A percentile compares a stretch with the other conserved stretches of the same genome.
Evolutionary conservation across 2,329 filamentous ascomycete genomes (phyloP).

Genomic region (Daldinia eschscholtzii): DNA sequence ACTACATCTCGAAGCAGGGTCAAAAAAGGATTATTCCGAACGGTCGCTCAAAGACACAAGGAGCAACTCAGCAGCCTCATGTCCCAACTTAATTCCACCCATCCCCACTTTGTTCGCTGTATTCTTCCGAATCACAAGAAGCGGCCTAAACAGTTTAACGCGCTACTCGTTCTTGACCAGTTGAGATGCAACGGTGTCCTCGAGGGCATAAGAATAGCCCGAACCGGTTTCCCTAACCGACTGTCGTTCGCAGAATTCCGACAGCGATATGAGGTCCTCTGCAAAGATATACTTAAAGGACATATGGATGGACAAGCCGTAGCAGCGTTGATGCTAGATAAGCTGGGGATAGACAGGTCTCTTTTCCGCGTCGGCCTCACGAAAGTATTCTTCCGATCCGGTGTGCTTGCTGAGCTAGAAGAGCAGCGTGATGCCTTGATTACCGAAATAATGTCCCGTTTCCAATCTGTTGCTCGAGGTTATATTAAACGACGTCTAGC

Average conservation of each 20-base stretch:
- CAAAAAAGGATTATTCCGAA: conserved; percentile 97
- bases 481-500: conserved; percentile 89
- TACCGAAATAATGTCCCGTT: conserved; percentile 90
- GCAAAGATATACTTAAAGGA: conserved; percentile 86
- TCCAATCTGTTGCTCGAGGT: conserved; percentile 92
- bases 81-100: conserved; percentile 92
- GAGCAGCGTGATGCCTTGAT: conserved; percentile 95
- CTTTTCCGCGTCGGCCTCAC: conserved; percentile 94
- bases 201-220: conserved; percentile 97
- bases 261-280: conserved; percentile 95
- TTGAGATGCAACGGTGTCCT: conserved; percentile 98
- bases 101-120: conserved; percentile 97
- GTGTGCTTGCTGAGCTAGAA: conserved; percentile 95
- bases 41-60: conserved; percentile 96
- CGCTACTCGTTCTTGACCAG: conserved; percentile 93
- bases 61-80: conserved; percentile 98
- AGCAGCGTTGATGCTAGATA: conserved; percentile 88
- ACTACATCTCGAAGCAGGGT: conserved; percentile 81
- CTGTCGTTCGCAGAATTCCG: conserved; percentile 94
- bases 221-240: conserved; percentile 96
- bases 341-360: conserved; percentile 84
- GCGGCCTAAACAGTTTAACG: conserved; percentile 90
- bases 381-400: conserved; percentile 98
- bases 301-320: conserved; percentile 92
- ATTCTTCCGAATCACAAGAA: conserved; percentile 99